Evolutionary conservation across 129 eudicot genomes (phyloP).

Genomic region (Flaveria bidentis): DNA sequence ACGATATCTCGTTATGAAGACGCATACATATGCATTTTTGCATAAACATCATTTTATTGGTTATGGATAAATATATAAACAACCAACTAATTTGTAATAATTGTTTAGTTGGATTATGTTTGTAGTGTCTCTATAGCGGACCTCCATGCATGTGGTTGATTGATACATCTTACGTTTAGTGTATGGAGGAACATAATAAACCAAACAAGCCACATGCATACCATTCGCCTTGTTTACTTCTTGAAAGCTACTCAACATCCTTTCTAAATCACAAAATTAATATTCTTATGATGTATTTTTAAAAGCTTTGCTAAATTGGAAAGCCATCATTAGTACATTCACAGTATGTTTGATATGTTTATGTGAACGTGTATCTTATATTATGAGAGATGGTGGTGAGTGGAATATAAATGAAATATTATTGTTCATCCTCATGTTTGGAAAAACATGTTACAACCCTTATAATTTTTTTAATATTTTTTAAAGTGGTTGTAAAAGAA

Average conservation of each 20-base stretch:
- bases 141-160: conserved; percentile 15
- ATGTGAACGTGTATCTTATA: too few relatives aligned
- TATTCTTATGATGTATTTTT: neutral
- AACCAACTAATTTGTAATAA: too few relatives aligned
- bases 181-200: neutral
- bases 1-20: neutral
- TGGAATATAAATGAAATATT: too few relatives aligned
- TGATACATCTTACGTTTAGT: neutral
- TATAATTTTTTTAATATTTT: too few relatives aligned
- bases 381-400: too few relatives aligned
- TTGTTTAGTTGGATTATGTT: neutral
- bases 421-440: too few relatives aligned
- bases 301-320: neutral
- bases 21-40: neutral
- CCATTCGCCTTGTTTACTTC: conserved; percentile 8
- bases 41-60: neutral
- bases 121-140: neutral
- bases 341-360: too few relatives aligned
- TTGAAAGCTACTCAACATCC: conserved; percentile 18
- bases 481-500: too few relatives aligned
- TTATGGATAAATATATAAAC: too few relatives aligned
- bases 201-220: conserved; percentile 14
- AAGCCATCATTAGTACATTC: too few relatives aligned
- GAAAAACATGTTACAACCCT: too few relatives aligned
- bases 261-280: conserved; percentile 14